Evolutionary conservation across 2,329 filamentous ascomycete genomes (phyloP).

Genomic region (Epichloe sibirici): DNA sequence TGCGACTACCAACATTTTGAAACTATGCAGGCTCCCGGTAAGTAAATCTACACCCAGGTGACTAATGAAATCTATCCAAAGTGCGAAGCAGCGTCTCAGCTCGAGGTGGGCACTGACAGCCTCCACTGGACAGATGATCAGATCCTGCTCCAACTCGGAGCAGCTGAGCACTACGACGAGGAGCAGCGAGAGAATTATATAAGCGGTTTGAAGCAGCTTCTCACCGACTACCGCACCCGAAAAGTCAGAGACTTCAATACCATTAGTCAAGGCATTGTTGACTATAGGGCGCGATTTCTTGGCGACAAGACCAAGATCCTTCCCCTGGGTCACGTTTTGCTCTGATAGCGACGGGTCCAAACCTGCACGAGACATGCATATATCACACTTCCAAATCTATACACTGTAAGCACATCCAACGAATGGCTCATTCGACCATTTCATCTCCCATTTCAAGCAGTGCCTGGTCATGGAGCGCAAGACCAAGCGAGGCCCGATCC

Average conservation of each 20-base stretch:
- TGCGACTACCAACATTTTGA: constrained; percentile 73
- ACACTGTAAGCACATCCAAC: constrained; percentile 5
- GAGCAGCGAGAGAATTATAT: constrained; percentile 51
- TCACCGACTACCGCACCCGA: constrained; percentile 45
- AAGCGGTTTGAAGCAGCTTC: constrained; percentile 46
- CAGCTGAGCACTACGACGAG: constrained; percentile 49
- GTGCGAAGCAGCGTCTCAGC: constrained; percentile 6
- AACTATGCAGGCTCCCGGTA: constrained; percentile 26
- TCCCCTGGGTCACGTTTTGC: constrained; percentile 37
- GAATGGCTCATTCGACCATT: neutral
- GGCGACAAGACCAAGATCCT: constrained; percentile 53
- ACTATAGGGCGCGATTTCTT: constrained; percentile 52
- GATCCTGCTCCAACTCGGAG: constrained; percentile 60
- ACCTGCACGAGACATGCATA: neutral
- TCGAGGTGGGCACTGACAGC: constrained; percentile 36
- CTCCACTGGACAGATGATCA: constrained; percentile 48
- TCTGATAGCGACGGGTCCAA: neutral
- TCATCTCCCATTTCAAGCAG: neutral
- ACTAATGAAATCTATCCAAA: constrained; percentile 8
- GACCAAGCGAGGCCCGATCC: neutral
- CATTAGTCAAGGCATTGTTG: constrained; percentile 55
- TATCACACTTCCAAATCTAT: neutral
- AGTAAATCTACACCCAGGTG: constrained; percentile 13
- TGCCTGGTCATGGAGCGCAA: neutral
- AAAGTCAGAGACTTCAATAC: constrained; percentile 53